Conservation (phyloP, 2,329 filamentous ascomycete genomes). For the Venturia pyrina region DNA sequence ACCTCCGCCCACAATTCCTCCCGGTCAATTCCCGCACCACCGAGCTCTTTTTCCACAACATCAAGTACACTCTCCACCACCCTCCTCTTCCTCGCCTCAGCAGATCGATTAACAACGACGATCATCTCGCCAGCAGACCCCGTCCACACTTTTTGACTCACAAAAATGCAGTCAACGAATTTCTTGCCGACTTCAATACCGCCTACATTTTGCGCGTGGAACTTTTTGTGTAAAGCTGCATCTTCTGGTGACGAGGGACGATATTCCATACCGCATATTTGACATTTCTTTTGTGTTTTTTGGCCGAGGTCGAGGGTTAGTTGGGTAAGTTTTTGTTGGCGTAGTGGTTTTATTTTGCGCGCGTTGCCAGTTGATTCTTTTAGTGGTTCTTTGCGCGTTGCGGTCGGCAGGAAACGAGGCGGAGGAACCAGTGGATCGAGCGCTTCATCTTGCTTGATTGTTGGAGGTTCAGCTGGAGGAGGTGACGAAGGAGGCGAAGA, state of each 20-base stretch:
- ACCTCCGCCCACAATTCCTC: constrained; percentile 46
- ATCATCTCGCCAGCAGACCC: constrained; percentile 16
- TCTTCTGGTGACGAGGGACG: constrained; percentile 52
- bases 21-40: constrained; percentile 49
- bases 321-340: constrained; percentile 9
- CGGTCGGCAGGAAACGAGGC: not conserved
- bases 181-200: constrained; percentile 52
- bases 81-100: constrained; percentile 41
- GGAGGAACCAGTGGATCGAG: not conserved
- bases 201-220: constrained; percentile 50
- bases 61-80: constrained; percentile 45
- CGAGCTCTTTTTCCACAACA: constrained; percentile 53
- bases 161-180: constrained; percentile 43
- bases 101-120: not conserved
- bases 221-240: constrained; percentile 51
- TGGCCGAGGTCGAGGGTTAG: constrained; percentile 11
- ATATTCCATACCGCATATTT: constrained; percentile 56
- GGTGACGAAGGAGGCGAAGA: constrained; percentile 6
- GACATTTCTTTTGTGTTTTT: constrained; percentile 29
- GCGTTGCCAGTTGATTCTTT: constrained; percentile 1
- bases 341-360: not conserved
- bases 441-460: not conserved
- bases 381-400: not conserved
- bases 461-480: not conserved
- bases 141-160: constrained; percentile 42